Conservation (phyloP, 805 yeast species). For the Nakazawaea ishiwadae region DNA sequence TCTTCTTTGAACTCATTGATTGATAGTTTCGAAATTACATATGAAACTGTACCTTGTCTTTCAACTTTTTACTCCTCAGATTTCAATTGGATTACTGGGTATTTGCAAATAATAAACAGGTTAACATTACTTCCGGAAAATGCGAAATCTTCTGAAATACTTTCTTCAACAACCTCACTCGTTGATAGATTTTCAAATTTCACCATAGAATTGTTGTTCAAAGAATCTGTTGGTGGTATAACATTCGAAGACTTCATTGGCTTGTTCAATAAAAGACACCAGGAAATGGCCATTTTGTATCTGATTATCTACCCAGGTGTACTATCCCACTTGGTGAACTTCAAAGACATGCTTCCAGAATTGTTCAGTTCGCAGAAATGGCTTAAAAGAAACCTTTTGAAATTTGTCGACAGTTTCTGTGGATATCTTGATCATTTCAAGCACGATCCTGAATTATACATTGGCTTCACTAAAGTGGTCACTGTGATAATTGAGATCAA, state of each 20-base stretch:
- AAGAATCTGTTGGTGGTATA: neutral
- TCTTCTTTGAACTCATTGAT: slow-evolving; percentile 11
- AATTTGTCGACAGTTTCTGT: slow-evolving; percentile 3
- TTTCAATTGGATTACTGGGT: slow-evolving; percentile 4
- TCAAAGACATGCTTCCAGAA: slow-evolving; percentile 17
- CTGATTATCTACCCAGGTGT: slow-evolving; percentile 25
- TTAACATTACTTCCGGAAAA: neutral
- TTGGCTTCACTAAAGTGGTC: neutral
- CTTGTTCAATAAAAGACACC: neutral
- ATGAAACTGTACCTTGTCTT: slow-evolving; percentile 12
- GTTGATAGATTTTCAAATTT: slow-evolving; percentile 3
- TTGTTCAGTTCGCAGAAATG: slow-evolving; percentile 22
- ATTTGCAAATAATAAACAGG: slow-evolving; percentile 1
- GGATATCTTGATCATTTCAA: neutral
- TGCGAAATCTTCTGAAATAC: neutral
- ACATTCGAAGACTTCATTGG: neutral
- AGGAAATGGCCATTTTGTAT: neutral
- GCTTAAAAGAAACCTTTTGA: slow-evolving; percentile 30
- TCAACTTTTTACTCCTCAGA: slow-evolving; percentile 4
- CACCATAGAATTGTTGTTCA: slow-evolving; percentile 6
- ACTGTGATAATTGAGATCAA: neutral
- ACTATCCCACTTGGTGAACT: slow-evolving; percentile 22
- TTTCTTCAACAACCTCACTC: neutral
- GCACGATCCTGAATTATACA: neutral
- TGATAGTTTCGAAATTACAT: slow-evolving; percentile 6